Evolutionary conservation across 169 alveolate genomes (phyloP), one percentile per base, ranked within the genome.

Genomic region (Cryptosporidium andersoni): DNA sequence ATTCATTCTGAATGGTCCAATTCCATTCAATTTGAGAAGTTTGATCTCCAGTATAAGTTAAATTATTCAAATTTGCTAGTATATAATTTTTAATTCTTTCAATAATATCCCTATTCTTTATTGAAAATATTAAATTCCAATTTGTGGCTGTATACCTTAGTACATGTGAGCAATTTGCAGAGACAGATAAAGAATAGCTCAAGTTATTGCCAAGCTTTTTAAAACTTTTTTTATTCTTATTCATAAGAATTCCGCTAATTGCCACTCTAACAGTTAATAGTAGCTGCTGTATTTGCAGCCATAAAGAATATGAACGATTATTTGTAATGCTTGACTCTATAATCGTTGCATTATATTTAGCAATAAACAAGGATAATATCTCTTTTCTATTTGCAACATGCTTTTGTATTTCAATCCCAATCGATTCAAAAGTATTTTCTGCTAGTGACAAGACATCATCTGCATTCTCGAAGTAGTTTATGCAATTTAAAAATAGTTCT

Each of bases 111-210:
- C 37, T 25, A 60, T 74, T 74, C 40, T 55, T 43, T 12, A 12
- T 8, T 0, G 66, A 47, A 58, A 56, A 60, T 58, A 74, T 58
- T 12, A 74, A 45, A 62, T 74, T 53, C 85, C 85, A 74, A 58
- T 55, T 64, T 1, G 85, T 58, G 2, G 85, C 85, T 16, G 85
- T 55, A 36, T 74, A 58, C 45, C 85, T 74, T 45, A 74, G 40
- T 8, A 55, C 25, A 45, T 74, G 74, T 9, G 85, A 74, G 60
- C 85, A 74, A 12, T 55, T 74, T 39, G 85, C 12, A 36, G 60
- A 16, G 5, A 47, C 45, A 58, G 66, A 60, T 4, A 74, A 8
- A 60, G 2, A 1, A 5, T 34, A 34, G 3, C 49, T 74, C 12
- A 74, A 51, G 5, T 63, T 56, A 36, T 42, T 12, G 0, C 25